A percentile compares a stretch with the other conserved stretches of the same genome.
Conservation (phyloP, 2,329 filamentous ascomycete genomes). For the Sphaerulina populicola region DNA sequence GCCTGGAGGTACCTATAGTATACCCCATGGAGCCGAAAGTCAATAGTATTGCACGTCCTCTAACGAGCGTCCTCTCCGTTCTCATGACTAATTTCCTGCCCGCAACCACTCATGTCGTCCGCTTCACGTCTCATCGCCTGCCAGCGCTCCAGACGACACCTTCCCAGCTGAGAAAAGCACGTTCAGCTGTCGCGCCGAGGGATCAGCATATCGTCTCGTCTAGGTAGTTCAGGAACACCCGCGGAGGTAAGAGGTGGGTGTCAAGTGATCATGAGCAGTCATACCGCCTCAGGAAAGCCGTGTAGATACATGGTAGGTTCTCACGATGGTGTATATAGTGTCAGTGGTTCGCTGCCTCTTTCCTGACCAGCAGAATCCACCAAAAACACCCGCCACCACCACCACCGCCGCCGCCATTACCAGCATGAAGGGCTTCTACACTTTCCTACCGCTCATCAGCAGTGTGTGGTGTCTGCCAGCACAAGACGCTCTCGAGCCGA, state of each 20-base stretch:
- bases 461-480: conserved; percentile 5
- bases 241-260: not conserved
- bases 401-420: not conserved
- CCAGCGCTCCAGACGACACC: not conserved
- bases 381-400: not conserved
- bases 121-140: conserved; percentile 5
- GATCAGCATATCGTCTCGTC: not conserved
- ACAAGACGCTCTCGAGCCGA: conserved; percentile 12
- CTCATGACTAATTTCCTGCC: conserved; percentile 8
- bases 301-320: not conserved
- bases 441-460: conserved; percentile 10
- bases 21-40: not conserved
- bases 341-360: not conserved
- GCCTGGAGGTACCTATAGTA: too few species aligned
- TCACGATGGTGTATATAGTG: not conserved
- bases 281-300: not conserved
- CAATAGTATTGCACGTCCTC: not conserved
- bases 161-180: conserved; percentile 8
- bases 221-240: conserved; percentile 3
- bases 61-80: not conserved
- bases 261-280: conserved; percentile 8
- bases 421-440: conserved; percentile 10
- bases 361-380: not conserved
- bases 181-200: conserved; percentile 1
- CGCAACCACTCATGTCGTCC: conserved; percentile 6